phyloP scores from a whole-genome alignment of 2,329 filamentous ascomycete species.

The Aspergillus piperis region DNA sequence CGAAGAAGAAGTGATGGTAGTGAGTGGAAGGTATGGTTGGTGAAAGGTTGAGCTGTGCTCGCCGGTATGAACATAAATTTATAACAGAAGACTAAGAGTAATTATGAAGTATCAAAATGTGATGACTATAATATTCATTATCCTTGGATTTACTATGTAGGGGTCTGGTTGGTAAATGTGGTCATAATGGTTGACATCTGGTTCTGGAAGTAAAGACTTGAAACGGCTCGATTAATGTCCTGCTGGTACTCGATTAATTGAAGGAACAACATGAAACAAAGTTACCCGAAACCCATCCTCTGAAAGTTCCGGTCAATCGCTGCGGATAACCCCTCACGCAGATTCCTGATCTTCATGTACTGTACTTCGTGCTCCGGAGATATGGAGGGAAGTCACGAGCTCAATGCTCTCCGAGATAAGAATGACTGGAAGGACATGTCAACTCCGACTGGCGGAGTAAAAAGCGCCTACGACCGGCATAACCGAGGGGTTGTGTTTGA shows the following conservation, averaged over 20 bases:
- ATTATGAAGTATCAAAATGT: neutral
- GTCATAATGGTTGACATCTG: too few species aligned
- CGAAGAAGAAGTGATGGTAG: conserved; percentile 47
- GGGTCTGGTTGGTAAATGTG: too few species aligned
- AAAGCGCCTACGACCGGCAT: neutral
- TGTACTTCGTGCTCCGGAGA: neutral
- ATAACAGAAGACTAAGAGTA: neutral
- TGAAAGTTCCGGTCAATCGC: neutral
- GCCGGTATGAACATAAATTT: conserved; percentile 12
- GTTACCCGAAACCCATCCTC: neutral
- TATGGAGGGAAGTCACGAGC: neutral
- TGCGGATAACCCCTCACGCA: neutral
- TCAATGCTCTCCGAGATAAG: neutral
- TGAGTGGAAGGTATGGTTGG: conserved; percentile 1
- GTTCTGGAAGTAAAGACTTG: too few species aligned
- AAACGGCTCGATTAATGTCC: neutral
- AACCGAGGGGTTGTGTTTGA: neutral
- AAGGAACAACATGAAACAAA: neutral
- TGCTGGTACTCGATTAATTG: neutral
- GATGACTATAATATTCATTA: neutral
- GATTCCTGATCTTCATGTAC: neutral
- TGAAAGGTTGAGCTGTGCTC: conserved; percentile 29
- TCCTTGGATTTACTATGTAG: too few species aligned
- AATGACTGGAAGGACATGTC: neutral
- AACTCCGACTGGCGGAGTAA: neutral